These are phyloP conservation scores for Colletotrichum magnum DNA, from an alignment of 2,329 filamentous ascomycete species.

Conservation along the genomic window DNA sequence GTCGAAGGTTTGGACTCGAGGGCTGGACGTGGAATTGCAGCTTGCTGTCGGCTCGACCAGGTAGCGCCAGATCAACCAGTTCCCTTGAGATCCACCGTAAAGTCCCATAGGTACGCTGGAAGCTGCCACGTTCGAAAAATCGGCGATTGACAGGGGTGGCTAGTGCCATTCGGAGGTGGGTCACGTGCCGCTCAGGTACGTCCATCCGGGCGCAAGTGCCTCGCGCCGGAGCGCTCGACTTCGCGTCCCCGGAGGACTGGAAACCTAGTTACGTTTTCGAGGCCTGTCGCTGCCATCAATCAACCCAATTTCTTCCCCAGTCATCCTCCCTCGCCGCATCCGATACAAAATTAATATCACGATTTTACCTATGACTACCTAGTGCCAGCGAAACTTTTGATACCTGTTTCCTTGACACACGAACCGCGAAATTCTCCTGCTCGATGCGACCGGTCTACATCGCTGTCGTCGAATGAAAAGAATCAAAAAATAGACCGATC, in stretches of 20 bases:
- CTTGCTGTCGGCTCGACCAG: slow-evolving; percentile 33
- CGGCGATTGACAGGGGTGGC: slow-evolving; percentile 48
- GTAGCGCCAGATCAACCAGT: slow-evolving; percentile 39
- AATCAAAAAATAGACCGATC: slow-evolving; percentile 18
- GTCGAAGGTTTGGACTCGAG: slow-evolving; percentile 19
- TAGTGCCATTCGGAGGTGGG: slow-evolving; percentile 13
- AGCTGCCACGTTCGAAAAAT: slow-evolving; percentile 69
- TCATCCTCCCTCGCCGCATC: background rate
- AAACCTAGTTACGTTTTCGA: background rate
- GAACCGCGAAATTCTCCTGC: background rate
- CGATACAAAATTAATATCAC: background rate
- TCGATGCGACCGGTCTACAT: slow-evolving; percentile 21
- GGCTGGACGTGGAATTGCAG: slow-evolving; percentile 21
- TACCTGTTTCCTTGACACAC: slow-evolving; percentile 24
- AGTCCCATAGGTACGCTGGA: slow-evolving; percentile 45
- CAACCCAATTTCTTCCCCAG: background rate
- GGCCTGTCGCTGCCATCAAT: slow-evolving; percentile 8
- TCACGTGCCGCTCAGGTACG: slow-evolving; percentile 28
- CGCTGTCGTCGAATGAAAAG: slow-evolving; percentile 2
- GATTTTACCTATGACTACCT: background rate
- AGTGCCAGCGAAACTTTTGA: slow-evolving; percentile 8
- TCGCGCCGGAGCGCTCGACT: slow-evolving; percentile 24
- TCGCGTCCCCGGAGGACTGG: slow-evolving; percentile 16
- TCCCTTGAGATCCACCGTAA: slow-evolving; percentile 37
- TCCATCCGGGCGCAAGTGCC: background rate